phyloP scores from a whole-genome alignment of 768 basidiomycete species.

The Mycena sanguinolenta region DNA sequence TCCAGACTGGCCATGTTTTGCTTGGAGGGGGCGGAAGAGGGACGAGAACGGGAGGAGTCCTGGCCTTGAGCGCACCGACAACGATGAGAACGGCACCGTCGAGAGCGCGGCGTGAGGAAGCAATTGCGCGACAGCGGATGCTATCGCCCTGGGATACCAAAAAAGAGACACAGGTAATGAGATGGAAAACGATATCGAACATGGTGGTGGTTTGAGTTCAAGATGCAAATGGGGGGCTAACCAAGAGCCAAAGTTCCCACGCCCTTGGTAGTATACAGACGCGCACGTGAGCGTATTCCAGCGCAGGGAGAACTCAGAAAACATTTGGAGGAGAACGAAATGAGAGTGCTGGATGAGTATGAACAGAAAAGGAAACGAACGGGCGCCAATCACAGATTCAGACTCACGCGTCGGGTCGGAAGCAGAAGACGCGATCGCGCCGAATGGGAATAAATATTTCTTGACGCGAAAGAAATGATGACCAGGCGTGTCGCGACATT shows the following conservation, averaged over 20 bases:
- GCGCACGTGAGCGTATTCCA: background rate
- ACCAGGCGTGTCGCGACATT: too few species aligned
- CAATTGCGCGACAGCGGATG: background rate
- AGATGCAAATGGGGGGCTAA: background rate
- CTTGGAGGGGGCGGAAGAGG: slow-evolving; percentile 1
- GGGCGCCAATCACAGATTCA: slow-evolving; percentile 1
- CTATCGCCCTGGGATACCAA: background rate
- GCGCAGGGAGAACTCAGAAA: background rate
- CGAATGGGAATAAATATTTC: too few species aligned
- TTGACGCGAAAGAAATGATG: too few species aligned
- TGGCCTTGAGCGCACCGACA: background rate
- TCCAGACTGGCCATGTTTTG: background rate
- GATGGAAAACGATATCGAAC: background rate
- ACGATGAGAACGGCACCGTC: background rate
- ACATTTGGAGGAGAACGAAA: background rate
- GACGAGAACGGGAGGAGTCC: background rate
- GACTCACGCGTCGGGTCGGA: background rate
- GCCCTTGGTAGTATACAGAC: background rate
- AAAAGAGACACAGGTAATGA: background rate
- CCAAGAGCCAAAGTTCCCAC: slow-evolving; percentile 10
- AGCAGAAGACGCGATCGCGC: too few species aligned
- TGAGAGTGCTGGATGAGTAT: slow-evolving; percentile 16
- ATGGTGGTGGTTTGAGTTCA: slow-evolving; percentile 1
- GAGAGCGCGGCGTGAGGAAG: background rate
- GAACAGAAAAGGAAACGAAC: slow-evolving; percentile 1